These are phyloP conservation scores for Camellia sinensis DNA, from an alignment of 148 eudicot species.

Conservation along the genomic window DNA sequence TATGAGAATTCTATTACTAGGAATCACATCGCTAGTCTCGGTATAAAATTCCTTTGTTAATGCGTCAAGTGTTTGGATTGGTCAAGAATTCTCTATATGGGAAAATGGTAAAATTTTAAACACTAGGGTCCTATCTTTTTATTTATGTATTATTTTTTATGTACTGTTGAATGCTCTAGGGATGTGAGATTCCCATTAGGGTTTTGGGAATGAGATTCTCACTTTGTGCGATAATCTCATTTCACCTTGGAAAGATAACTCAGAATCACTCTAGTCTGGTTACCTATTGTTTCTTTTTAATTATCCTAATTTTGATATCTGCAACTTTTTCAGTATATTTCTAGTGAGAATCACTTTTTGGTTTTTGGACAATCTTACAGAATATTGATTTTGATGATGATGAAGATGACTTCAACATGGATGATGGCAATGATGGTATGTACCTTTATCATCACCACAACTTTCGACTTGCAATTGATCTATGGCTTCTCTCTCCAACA, in stretches of 20 bases:
- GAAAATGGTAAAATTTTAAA: no score
- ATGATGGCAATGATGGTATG: conserved; percentile 36
- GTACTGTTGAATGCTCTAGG: background rate
- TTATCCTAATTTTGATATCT: background rate
- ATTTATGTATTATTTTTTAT: no score
- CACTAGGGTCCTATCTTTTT: no score
- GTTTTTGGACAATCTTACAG: conserved; percentile 17
- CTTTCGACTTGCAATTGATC: background rate
- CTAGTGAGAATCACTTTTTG: background rate
- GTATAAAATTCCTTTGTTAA: no score
- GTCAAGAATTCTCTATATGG: no score
- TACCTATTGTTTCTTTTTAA: background rate
- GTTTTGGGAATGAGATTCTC: background rate
- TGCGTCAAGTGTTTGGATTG: no score
- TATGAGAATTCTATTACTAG: no score
- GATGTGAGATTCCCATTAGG: background rate
- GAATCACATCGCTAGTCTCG: no score
- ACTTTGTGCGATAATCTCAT: background rate
- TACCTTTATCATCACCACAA: background rate
- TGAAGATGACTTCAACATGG: conserved; percentile 50
- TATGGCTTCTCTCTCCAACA: background rate
- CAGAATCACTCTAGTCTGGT: background rate
- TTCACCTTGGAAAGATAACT: background rate
- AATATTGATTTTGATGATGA: conserved; percentile 46
- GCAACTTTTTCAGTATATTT: background rate